phyloP scores from a whole-genome alignment of 2,329 filamentous ascomycete species.

The Curvularia sp. region DNA sequence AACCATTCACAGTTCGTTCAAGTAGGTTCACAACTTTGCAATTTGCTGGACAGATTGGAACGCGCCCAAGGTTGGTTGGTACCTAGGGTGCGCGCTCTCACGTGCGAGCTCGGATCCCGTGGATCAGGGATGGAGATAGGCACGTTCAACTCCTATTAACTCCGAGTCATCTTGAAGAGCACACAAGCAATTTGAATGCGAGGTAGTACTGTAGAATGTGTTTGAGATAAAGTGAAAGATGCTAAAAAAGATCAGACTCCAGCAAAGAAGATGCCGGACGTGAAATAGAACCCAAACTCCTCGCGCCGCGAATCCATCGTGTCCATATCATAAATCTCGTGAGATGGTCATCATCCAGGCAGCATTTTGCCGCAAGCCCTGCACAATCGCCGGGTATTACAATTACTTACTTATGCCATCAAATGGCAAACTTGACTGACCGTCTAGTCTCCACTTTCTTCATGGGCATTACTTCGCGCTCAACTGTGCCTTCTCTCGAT shows the following conservation, averaged over 20 bases:
- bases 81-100: conserved; percentile 10
- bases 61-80: neutral
- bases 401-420: conserved; percentile 18
- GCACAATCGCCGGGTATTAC: conserved; percentile 20
- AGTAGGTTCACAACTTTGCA: neutral
- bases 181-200: neutral
- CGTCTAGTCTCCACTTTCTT: conserved; percentile 28
- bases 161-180: conserved; percentile 2
- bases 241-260: neutral
- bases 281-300: conserved; percentile 6
- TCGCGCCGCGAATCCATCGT: conserved; percentile 14
- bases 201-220: neutral
- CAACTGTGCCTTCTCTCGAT: conserved; percentile 39
- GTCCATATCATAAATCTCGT: conserved; percentile 25
- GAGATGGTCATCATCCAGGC: conserved; percentile 30
- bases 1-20: neutral
- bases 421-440: conserved; percentile 44
- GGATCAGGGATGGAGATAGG: neutral
- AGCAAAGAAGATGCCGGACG: neutral
- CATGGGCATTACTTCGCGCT: conserved; percentile 33
- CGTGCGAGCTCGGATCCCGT: conserved; percentile 9
- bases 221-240: conserved; percentile 1
- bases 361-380: conserved; percentile 1
- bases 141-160: neutral
- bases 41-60: neutral